A percentile compares a stretch with the other conserved stretches of the same genome.
phyloP scores from a whole-genome alignment of 2,329 filamentous ascomycete species.

The Acarospora socialis region DNA sequence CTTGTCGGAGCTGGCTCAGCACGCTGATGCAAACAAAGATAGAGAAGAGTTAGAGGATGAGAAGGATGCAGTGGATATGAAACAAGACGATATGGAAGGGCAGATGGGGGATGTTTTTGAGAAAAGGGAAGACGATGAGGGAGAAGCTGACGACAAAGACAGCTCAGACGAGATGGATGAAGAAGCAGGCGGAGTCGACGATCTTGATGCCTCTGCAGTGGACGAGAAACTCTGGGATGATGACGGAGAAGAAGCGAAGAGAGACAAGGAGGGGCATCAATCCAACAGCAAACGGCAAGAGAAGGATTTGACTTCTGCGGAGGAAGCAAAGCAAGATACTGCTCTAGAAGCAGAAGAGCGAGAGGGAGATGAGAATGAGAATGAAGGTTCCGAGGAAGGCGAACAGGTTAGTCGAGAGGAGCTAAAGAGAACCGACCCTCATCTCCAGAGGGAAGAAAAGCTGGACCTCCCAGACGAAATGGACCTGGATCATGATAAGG shows the following conservation, averaged over 20 bases:
- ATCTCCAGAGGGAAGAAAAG: slow-evolving; percentile 67
- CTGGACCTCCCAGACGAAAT: slow-evolving; percentile 80
- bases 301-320: slow-evolving; percentile 36
- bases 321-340: slow-evolving; percentile 39
- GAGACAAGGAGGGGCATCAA: slow-evolving; percentile 36
- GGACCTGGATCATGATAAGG: slow-evolving; percentile 58
- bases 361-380: slow-evolving; percentile 46
- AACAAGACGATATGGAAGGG: slow-evolving; percentile 80
- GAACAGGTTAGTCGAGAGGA: slow-evolving; percentile 51
- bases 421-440: slow-evolving; percentile 52
- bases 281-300: slow-evolving; percentile 53
- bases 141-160: slow-evolving; percentile 51
- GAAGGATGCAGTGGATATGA: slow-evolving; percentile 40
- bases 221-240: slow-evolving; percentile 99
- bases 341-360: slow-evolving; percentile 35
- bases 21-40: slow-evolving; percentile 50
- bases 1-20: slow-evolving; percentile 76
- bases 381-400: slow-evolving; percentile 33
- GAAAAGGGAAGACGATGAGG: slow-evolving; percentile 43
- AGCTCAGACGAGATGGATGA: slow-evolving; percentile 74
- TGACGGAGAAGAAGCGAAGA: slow-evolving; percentile 48
- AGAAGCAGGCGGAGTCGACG: slow-evolving; percentile 79
- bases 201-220: slow-evolving; percentile 74
- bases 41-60: slow-evolving; percentile 31
- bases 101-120: slow-evolving; percentile 50